A percentile compares a stretch with the other conserved stretches of the same genome.
phyloP scores from a whole-genome alignment of 2,329 filamentous ascomycete species.

The Hypoxylon sp. region DNA sequence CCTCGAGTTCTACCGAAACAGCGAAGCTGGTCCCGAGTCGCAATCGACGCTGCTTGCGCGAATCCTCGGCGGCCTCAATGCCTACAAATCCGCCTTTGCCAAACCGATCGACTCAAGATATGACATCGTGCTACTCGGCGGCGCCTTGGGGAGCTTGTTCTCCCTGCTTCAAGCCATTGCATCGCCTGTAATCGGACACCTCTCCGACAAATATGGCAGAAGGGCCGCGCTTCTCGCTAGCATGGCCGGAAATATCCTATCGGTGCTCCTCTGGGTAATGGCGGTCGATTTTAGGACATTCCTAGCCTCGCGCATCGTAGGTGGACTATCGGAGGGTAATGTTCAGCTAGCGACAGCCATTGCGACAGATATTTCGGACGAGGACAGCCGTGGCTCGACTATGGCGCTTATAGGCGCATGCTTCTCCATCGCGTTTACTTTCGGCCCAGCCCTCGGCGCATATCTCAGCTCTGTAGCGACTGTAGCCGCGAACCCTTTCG shows the following conservation, averaged over 20 bases:
- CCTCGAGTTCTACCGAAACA: conserved; percentile 93
- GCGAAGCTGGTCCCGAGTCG: conserved; percentile 69
- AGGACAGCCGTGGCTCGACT: conserved; percentile 84
- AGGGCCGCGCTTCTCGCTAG: conserved; percentile 88
- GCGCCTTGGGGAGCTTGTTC: conserved; percentile 93
- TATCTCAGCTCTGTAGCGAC: conserved; percentile 82
- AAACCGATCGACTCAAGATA: conserved; percentile 95
- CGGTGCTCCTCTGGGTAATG: conserved; percentile 92
- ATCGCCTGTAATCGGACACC: conserved; percentile 87
- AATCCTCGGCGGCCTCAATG: conserved; percentile 85
- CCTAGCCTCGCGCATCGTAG: conserved; percentile 90
- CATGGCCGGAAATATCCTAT: conserved; percentile 93
- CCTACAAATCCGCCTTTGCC: conserved; percentile 94
- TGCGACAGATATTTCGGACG: conserved; percentile 93
- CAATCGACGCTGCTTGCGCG: conserved; percentile 74
- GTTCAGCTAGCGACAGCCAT: conserved; percentile 97
- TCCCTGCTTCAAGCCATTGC: conserved; percentile 90
- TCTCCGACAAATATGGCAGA: conserved; percentile 91
- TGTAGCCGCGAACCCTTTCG: conserved; percentile 91
- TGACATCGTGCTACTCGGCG: conserved; percentile 95
- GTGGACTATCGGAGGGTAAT: conserved; percentile 95
- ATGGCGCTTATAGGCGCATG: conserved; percentile 97
- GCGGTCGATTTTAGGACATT: conserved; percentile 97
- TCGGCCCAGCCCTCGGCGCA: conserved; percentile 91
- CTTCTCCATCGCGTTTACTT: conserved; percentile 97